phyloP scores from a whole-genome alignment of 208 protist genomes.

The Trypanosoma conorhini region DNA sequence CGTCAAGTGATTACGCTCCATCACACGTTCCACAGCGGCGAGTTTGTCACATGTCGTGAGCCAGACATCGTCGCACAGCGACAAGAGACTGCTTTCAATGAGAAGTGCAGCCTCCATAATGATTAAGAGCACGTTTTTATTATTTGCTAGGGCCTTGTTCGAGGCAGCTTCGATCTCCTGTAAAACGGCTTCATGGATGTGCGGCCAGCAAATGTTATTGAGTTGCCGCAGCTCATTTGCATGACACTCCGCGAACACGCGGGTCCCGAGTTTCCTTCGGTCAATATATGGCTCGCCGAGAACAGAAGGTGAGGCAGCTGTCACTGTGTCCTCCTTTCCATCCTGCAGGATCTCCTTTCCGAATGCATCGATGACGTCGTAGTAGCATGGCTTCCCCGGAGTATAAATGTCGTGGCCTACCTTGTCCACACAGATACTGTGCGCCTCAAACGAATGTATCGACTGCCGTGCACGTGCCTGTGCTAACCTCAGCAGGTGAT shows the following conservation, averaged over 20 bases:
- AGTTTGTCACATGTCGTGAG: conserved; percentile 52
- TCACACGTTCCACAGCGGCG: conserved; percentile 48
- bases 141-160: not conserved
- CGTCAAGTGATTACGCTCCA: conserved; percentile 46
- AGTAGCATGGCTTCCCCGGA: conserved; percentile 69
- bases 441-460: conserved; percentile 21
- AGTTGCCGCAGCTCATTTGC: conserved; percentile 42
- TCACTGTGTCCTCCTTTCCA: not conserved
- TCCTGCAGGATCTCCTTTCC: conserved; percentile 42
- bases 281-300: conserved; percentile 39
- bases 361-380: conserved; percentile 55
- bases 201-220: conserved; percentile 74
- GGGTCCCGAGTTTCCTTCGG: conserved; percentile 41
- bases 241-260: conserved; percentile 53
- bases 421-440: conserved; percentile 66
- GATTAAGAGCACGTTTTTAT: conserved; percentile 37
- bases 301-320: not conserved
- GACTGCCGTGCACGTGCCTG: conserved; percentile 12
- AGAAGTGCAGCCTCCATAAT: conserved; percentile 78
- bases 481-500: conserved; percentile 46
- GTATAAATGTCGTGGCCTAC: conserved; percentile 72
- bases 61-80: conserved; percentile 66
- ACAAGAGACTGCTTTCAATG: conserved; percentile 43
- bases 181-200: conserved; percentile 54
- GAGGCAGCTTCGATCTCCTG: conserved; percentile 25